Conservation (phyloP, 2,329 filamentous ascomycete species). For the Ceratocystis lukuohia region DNA sequence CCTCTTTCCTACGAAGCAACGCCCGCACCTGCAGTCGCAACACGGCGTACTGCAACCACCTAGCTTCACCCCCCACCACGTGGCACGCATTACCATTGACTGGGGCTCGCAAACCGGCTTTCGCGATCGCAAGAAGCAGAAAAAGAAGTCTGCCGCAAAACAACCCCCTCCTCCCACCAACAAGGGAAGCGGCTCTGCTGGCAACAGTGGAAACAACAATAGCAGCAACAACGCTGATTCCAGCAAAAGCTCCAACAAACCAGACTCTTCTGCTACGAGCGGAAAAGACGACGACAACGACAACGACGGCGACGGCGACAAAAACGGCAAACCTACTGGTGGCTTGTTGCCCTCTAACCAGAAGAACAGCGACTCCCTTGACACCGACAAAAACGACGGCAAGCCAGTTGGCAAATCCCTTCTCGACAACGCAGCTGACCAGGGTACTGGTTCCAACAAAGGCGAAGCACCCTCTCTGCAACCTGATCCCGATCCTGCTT, state of each 20-base stretch:
- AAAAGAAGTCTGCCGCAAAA: conserved; percentile 17
- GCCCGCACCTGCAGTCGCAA: conserved; percentile 9
- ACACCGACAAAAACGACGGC: not conserved
- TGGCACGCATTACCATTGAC: conserved; percentile 22
- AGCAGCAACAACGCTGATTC: not conserved
- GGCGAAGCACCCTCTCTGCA: not conserved
- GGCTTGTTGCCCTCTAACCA: not conserved
- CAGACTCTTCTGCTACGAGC: conserved; percentile 9
- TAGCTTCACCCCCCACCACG: conserved; percentile 6
- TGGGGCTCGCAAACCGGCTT: conserved; percentile 21
- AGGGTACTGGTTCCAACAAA: not conserved
- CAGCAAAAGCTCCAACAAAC: not conserved
- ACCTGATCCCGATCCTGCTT: conserved; percentile 7
- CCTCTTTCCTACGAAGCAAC: conserved; percentile 21
- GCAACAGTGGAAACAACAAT: not conserved
- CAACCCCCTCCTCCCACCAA: conserved; percentile 5
- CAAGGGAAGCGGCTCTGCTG: conserved; percentile 10
- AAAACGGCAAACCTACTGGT: not conserved
- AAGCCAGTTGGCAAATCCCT: conserved; percentile 1
- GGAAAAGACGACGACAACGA: conserved; percentile 17
- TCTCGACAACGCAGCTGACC: not conserved
- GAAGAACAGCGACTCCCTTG: conserved; percentile 2
- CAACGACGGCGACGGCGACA: conserved; percentile 11
- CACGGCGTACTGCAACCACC: not conserved
- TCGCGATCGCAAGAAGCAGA: conserved; percentile 21